These are phyloP conservation scores for Aspergillus sp. DNA, from an alignment of 2,329 filamentous ascomycete genomes.

Conservation along the genomic window DNA sequence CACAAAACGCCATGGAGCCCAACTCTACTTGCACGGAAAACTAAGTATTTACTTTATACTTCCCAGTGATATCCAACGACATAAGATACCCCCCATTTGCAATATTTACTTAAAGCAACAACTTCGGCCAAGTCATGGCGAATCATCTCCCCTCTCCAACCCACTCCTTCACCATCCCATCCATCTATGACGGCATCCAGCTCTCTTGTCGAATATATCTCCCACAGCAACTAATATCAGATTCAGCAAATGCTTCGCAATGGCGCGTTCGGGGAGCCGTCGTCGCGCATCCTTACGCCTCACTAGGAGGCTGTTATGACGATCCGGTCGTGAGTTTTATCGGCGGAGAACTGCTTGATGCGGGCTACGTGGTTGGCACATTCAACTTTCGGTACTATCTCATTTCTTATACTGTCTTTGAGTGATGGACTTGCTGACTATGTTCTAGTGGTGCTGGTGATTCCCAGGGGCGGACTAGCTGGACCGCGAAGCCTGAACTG, in stretches of 20 bases:
- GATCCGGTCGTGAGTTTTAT: slow-evolving; percentile 74
- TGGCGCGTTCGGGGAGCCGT: slow-evolving; percentile 57
- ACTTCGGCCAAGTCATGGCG: slow-evolving; percentile 17
- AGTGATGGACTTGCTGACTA: slow-evolving; percentile 11
- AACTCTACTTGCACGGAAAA: not conserved
- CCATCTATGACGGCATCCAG: slow-evolving; percentile 71
- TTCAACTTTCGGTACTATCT: slow-evolving; percentile 80
- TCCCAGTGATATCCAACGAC: not conserved
- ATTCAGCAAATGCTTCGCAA: slow-evolving; percentile 18
- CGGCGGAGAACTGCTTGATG: slow-evolving; percentile 63
- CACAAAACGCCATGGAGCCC: not conserved
- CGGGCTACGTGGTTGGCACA: slow-evolving; percentile 75
- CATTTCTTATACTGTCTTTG: not conserved
- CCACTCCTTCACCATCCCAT: slow-evolving; percentile 74
- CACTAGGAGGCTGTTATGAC: slow-evolving; percentile 81
- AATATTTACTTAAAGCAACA: not conserved
- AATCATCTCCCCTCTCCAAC: slow-evolving; percentile 37
- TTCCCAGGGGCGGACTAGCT: slow-evolving; percentile 78
- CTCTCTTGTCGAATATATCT: slow-evolving; percentile 86
- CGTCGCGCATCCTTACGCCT: slow-evolving; percentile 87
- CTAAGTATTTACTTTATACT: not conserved
- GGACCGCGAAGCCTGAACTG: slow-evolving; percentile 78
- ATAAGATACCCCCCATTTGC: not conserved
- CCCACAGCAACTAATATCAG: slow-evolving; percentile 42
- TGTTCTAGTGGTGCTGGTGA: slow-evolving; percentile 67